Evolutionary conservation across 768 basidiomycete genomes (phyloP), one percentile per base, ranked within the genome.

Genomic region (Leccinum pellstonianum): DNA sequence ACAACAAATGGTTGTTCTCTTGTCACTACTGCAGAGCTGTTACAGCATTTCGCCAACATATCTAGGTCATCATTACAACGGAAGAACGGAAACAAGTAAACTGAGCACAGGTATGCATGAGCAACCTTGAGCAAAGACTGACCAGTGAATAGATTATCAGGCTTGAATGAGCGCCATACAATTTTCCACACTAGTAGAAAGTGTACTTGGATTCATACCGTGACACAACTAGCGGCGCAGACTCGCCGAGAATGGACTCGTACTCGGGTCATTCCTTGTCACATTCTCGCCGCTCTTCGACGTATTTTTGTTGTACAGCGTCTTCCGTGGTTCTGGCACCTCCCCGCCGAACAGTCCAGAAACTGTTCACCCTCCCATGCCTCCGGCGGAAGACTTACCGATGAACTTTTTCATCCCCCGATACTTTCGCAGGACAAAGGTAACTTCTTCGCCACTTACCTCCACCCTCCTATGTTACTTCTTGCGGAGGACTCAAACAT

Each of bases 381-480:
- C 86, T 3, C 83, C 83, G 0, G 59, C 74, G 5, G 85, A 85
- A 33, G 87, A 90, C 56, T 81, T 82, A 19, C 82, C 84, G n/a
- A 88, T 88, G 85, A 87, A 90, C 64, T 91, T 83, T 62, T 76
- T 90, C 5, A 90, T 57, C 83, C 83, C 35, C 83, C 84, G 10
- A 70, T 84, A 79, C 75, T 81, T 52, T 75, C 81, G n/a, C 79
- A 80, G 23, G 88, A 89, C 50, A 29, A 29, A 29, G 87, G 88
- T 25, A 80, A 77, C 57, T 72, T 90, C 47, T 82, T 82, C 57
- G 77, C 27, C 27, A 29, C 27, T 29, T 29, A 8, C 27, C 27
- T 29, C 79, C 4, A 72, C 79, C 15, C 83, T 17, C 82, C 83
- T 9, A 84, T 84, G 82, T 55, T 80, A 25, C 77, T 76, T 14